Evolutionary conservation across 257 asterid genomes (phyloP).

Genomic region (Nicotiana tomentosiformis): DNA sequence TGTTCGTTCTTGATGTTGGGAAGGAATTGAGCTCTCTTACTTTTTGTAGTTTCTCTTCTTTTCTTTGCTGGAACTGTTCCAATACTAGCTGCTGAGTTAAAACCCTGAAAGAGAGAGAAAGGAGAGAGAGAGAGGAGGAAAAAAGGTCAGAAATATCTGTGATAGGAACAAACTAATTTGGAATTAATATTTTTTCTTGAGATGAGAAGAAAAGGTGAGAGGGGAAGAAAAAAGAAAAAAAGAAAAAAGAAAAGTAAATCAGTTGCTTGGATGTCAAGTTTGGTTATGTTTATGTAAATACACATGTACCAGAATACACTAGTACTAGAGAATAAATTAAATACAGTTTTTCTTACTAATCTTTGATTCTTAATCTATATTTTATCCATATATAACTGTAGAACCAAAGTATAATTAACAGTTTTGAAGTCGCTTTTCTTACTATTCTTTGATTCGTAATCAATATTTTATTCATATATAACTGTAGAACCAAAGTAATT

Average conservation of each 20-base stretch:
- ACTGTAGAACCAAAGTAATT: neutral
- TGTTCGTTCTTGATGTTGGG: slow-evolving; percentile 21
- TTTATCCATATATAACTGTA: neutral
- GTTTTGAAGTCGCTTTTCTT: neutral
- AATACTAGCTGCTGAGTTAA: neutral
- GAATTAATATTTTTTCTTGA: slow-evolving; percentile 9
- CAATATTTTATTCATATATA: neutral
- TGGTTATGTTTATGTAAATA: slow-evolving; percentile 31
- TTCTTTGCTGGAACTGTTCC: slow-evolving; percentile 16
- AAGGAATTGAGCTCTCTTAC: slow-evolving; percentile 27
- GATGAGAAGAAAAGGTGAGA: neutral
- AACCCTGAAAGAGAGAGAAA: slow-evolving; percentile 9
- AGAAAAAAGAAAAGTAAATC: slow-evolving; percentile 2
- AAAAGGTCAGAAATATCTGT: slow-evolving; percentile 14
- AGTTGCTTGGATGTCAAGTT: slow-evolving; percentile 95
- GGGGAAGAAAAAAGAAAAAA: neutral
- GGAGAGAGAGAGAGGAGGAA: neutral
- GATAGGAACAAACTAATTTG: slow-evolving; percentile 15
- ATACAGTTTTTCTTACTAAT: neutral
- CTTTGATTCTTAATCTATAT: neutral
- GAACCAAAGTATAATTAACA: neutral
- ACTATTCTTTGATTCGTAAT: neutral
- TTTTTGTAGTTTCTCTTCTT: neutral
- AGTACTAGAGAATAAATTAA: neutral
- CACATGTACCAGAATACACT: slow-evolving; percentile 17